Evolutionary conservation across 2,329 filamentous ascomycete genomes (phyloP), one percentile per base, ranked within the genome.

Genomic region (Nakataea oryzae): DNA sequence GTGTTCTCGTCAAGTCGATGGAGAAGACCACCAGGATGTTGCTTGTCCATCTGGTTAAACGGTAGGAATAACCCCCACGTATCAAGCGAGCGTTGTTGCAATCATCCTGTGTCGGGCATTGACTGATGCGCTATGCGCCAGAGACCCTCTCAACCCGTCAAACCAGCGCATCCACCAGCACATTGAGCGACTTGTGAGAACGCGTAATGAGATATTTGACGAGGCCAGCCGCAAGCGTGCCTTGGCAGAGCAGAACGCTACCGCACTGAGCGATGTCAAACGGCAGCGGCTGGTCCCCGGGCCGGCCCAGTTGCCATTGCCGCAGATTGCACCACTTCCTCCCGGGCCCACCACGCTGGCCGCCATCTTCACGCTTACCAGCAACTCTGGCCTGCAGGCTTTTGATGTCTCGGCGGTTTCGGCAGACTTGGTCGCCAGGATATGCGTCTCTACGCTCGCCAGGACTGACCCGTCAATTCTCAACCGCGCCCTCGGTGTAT

Each of bases 1-100:
- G 89, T 68, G 88, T 99, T 64, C 85, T 93, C 68, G 83, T 96
- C 64, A 91, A 88, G 74, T 97, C 93, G 6, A 95, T 99, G 86
- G 93, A 97, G 74, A 91, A 96, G 71, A 99, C 95, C 28, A 90
- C 90, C 3, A 85, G 92, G 69, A 86, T 92, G 67, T 78, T 99
- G 58, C 80, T 97, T 54, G 83, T 93, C 61, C 93, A 97, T 74
- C 79, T 96, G 61, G 80, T 89, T 67, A 93, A 93, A 76, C 84
- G 86, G 88, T 90, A 79, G 67, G 79, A 65, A 26, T 14, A n/a
- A 9, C 26, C 28, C 26, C 30, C n/a, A 8, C 41, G n/a, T n/a
- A 50, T 9, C 13, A n/a, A 8, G 7, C 41, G 21, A 6, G 21
- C 21, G 3, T 1, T 9, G 41, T 9, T 50, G 21, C 8, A 41